These are phyloP conservation scores for Termitomyces sp. DNA, from an alignment of 768 basidiomycete genomes.

Conservation along the genomic window DNA sequence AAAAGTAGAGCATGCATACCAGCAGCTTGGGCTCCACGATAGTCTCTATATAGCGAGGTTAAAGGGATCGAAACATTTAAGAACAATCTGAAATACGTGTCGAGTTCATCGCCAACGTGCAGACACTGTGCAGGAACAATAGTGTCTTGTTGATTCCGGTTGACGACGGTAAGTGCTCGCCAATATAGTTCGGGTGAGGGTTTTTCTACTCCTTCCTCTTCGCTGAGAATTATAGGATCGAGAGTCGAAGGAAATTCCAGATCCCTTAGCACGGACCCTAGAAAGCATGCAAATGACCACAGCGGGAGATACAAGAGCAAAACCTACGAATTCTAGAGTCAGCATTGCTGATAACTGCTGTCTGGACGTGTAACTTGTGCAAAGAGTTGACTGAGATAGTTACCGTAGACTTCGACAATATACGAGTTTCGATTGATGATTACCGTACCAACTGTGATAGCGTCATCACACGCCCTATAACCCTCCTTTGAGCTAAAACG, in stretches of 20 bases:
- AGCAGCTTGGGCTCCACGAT: constrained; percentile 15
- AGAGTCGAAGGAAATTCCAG: constrained; percentile 48
- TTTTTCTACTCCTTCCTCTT: constrained; percentile 66
- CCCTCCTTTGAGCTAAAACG: constrained; percentile 70
- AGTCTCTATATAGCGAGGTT: constrained; percentile 11
- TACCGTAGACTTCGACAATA: background rate
- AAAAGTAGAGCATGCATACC: constrained; percentile 19
- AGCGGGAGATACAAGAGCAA: background rate
- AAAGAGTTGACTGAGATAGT: constrained; percentile 38
- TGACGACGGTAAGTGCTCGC: constrained; percentile 33
- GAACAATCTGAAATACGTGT: constrained; percentile 38
- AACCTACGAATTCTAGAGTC: constrained; percentile 66
- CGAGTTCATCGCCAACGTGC: constrained; percentile 75
- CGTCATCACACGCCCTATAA: constrained; percentile 57
- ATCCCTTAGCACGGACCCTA: constrained; percentile 53
- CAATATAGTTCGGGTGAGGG: constrained; percentile 56
- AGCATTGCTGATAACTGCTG: constrained; percentile 67
- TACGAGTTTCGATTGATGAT: constrained; percentile 3
- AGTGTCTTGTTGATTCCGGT: constrained; percentile 11
- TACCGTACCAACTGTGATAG: constrained; percentile 37
- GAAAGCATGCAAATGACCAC: background rate
- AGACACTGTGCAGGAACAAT: constrained; percentile 42
- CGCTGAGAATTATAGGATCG: constrained; percentile 60
- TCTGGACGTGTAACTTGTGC: constrained; percentile 37
- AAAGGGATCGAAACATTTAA: background rate